Percentiles rank a stretch among this genome's conserved stretches.
Evolutionary conservation across 768 basidiomycete genomes (phyloP).

Genomic region (Agaricus blazei): DNA sequence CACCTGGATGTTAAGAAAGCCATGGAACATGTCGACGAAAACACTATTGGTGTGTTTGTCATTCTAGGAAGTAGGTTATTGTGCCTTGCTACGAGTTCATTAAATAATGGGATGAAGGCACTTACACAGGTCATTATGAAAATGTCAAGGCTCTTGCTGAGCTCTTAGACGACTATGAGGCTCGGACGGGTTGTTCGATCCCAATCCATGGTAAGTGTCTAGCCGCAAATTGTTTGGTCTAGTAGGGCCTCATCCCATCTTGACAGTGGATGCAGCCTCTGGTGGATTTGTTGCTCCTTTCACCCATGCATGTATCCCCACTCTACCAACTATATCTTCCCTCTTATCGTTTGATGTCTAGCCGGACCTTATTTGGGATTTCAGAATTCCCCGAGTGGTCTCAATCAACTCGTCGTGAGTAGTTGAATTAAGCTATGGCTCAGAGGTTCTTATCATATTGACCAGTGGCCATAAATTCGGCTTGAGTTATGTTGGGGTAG

Average conservation of each 20-base stretch:
- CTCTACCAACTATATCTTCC: not conserved
- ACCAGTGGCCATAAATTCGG: constrained; percentile 63
- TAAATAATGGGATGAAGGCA: constrained; percentile 31
- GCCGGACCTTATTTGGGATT: constrained; percentile 60
- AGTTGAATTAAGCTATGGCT: constrained; percentile 28
- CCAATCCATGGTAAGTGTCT: constrained; percentile 65
- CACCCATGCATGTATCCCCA: constrained; percentile 26
- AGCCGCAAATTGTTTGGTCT: constrained; percentile 25
- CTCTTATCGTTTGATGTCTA: constrained; percentile 23
- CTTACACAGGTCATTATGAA: constrained; percentile 71
- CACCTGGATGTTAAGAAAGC: constrained; percentile 57
- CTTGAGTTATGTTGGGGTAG: constrained; percentile 52
- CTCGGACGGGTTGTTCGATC: constrained; percentile 51
- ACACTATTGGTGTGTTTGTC: constrained; percentile 66
- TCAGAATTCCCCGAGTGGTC: constrained; percentile 56
- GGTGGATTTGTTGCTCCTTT: constrained; percentile 69
- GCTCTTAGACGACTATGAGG: constrained; percentile 60
- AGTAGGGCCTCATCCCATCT: constrained; percentile 38
- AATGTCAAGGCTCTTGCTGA: constrained; percentile 83
- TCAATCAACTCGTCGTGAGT: constrained; percentile 53
- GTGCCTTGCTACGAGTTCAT: constrained; percentile 38
- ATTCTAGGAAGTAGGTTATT: constrained; percentile 34
- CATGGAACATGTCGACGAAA: constrained; percentile 66
- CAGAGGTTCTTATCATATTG: constrained; percentile 36
- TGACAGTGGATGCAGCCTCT: constrained; percentile 55